These are phyloP conservation scores for Erigeron canadensis DNA, from an alignment of 129 eudicot genomes.

Conservation along the genomic window DNA sequence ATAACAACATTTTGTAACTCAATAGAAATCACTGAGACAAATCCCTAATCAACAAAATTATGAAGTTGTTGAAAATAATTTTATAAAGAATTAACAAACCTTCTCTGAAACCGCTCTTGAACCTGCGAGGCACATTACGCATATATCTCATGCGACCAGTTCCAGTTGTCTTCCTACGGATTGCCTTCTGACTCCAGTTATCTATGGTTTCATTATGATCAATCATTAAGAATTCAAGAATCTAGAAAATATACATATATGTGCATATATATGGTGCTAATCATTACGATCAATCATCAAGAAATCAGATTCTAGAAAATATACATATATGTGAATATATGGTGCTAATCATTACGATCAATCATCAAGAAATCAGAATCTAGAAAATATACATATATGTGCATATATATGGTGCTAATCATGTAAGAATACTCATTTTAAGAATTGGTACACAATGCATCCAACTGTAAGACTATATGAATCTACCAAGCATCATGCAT, in stretches of 20 bases:
- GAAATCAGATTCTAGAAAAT: background rate
- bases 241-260: too few species aligned
- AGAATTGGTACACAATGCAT: too few species aligned
- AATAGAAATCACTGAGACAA: background rate
- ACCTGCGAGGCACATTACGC: constrained; percentile 57
- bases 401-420: too few species aligned
- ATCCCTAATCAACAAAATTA: background rate
- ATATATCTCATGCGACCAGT: constrained; percentile 73
- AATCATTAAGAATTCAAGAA: background rate
- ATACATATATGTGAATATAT: too few species aligned
- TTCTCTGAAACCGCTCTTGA: constrained; percentile 66
- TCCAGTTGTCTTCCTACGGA: constrained; percentile 64
- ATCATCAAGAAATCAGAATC: background rate
- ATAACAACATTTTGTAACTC: background rate
- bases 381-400: too few species aligned
- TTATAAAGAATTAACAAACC: constrained; percentile 24
- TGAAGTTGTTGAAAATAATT: background rate
- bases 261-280: too few species aligned
- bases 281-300: background rate
- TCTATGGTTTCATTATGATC: constrained; percentile 24
- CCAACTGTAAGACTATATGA: too few species aligned
- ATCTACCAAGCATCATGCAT: too few species aligned
- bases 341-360: background rate
- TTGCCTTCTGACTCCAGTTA: constrained; percentile 56
- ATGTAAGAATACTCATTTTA: too few species aligned